Percentiles rank a stretch among this genome's conserved stretches.
Evolutionary conservation across 2,329 filamentous ascomycete species (phyloP).

Genomic region (Aspergillus sergii): DNA sequence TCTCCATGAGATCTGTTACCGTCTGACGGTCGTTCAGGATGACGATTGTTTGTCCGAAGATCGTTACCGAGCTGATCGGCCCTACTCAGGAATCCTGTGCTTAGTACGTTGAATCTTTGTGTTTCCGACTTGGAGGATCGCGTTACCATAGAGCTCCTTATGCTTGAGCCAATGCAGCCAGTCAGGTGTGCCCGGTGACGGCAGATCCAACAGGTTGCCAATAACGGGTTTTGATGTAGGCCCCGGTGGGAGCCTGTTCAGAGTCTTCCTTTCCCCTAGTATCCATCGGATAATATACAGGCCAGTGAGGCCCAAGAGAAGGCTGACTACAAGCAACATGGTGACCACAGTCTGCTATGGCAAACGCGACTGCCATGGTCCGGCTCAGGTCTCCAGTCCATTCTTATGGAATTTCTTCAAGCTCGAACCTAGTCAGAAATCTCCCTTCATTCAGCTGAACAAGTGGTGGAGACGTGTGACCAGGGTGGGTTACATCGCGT

Average conservation of each 20-base stretch:
- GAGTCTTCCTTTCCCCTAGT: background rate
- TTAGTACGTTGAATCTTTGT: background rate
- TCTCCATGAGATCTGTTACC: constrained; percentile 34
- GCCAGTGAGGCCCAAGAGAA: background rate
- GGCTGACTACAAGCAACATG: background rate
- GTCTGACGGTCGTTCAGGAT: constrained; percentile 33
- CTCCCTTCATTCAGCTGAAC: background rate
- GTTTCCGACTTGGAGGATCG: background rate
- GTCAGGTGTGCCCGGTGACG: constrained; percentile 39
- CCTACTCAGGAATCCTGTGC: constrained; percentile 7
- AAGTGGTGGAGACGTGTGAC: background rate
- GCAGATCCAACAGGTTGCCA: constrained; percentile 53
- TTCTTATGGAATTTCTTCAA: background rate
- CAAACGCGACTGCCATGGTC: background rate
- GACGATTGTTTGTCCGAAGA: constrained; percentile 34
- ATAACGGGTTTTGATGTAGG: constrained; percentile 51
- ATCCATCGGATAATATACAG: background rate
- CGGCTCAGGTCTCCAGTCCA: background rate
- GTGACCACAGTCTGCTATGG: background rate
- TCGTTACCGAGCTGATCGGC: constrained; percentile 36
- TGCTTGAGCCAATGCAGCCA: constrained; percentile 45
- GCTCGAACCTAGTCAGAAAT: background rate
- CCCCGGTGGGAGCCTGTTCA: constrained; percentile 48
- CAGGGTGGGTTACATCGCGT: background rate
- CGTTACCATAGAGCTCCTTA: constrained; percentile 40